Evolutionary conservation across 306 rosid genomes (phyloP), one percentile per base, ranked within the genome.

Genomic region (Datisca glomerata): DNA sequence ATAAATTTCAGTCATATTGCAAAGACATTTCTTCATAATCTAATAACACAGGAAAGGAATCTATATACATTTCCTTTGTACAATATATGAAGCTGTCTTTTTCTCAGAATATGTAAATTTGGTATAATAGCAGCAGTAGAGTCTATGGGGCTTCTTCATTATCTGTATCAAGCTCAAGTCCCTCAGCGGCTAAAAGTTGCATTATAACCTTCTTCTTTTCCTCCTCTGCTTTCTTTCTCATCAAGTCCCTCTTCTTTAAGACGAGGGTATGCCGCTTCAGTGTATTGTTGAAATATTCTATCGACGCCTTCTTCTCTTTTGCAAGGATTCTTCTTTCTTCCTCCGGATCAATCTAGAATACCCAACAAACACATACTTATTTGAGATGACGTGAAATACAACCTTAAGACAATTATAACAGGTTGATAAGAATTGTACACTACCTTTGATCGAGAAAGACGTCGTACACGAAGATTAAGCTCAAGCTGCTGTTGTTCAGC

Each of bases 401-500:
- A n/a, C n/a, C n/a, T n/a, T n/a, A n/a, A n/a, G n/a, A n/a, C n/a
- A n/a, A n/a, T n/a, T n/a, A n/a, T n/a, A n/a, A n/a, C n/a, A n/a
- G n/a, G n/a, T n/a, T n/a, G n/a, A n/a, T n/a, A n/a, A n/a, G 47
- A 22, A 46, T 4, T 14, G 25, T 9, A 13, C 31, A 31, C 45
- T 73, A 87, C 97, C 97, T 87, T 87, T 31, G 97, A 79, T 50
- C 77, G 93, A 28, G 97, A 72, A 60, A 87, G 93, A 51, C 72
- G 85, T 8, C 97, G 94, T 12, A 64, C 94, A 2, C 97, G 94
- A 43, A 79, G 45, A 70, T 68, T 67, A 69, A 87, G 40, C 74
- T 77, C 83, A 8, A 73, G 78, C 58, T 87, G 97, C 60, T 87
- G 97, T 67, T 83, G 97, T 70, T 87, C 97, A 12, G 94, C 89